These are phyloP conservation scores for Neofusicoccum laricinum DNA, from an alignment of 2,329 filamentous ascomycete genomes.

Conservation along the genomic window DNA sequence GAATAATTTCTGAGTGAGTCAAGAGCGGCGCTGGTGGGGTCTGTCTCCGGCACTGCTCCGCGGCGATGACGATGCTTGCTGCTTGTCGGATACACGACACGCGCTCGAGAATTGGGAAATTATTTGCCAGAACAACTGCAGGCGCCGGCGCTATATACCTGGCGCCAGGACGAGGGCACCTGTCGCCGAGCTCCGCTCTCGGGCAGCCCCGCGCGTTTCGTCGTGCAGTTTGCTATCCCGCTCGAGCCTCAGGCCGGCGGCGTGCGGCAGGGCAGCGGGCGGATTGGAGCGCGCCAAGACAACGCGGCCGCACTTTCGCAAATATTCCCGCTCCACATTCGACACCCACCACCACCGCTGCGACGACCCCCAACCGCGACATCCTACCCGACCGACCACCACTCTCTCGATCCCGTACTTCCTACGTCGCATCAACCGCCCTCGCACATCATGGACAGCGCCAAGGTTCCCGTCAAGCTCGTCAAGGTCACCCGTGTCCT, in stretches of 20 bases:
- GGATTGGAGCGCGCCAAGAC: slow-evolving; percentile 13
- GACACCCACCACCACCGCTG: neutral
- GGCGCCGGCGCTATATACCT: neutral
- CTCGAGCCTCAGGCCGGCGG: slow-evolving; percentile 6
- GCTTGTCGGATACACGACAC: neutral
- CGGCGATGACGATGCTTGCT: neutral
- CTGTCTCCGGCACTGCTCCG: neutral
- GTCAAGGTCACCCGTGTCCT: slow-evolving; percentile 98
- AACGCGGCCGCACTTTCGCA: slow-evolving; percentile 12
- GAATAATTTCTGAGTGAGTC: slow-evolving; percentile 13
- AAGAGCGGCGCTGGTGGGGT: slow-evolving; percentile 5
- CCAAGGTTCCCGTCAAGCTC: slow-evolving; percentile 97
- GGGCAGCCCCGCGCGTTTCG: neutral
- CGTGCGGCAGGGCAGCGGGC: slow-evolving; percentile 2
- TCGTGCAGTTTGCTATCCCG: neutral
- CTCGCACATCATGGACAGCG: slow-evolving; percentile 69
- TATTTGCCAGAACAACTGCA: neutral
- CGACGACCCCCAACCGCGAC: neutral
- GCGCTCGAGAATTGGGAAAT: neutral
- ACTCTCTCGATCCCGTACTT: neutral
- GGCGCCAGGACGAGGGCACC: neutral
- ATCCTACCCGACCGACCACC: neutral
- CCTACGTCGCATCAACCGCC: neutral
- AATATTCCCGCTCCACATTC: slow-evolving; percentile 12
- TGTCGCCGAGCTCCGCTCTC: neutral